Percentiles rank a stretch among this genome's conserved stretches.
These are phyloP conservation scores for Spiraea crenata DNA, from an alignment of 331 rosid genomes.

Conservation along the genomic window DNA sequence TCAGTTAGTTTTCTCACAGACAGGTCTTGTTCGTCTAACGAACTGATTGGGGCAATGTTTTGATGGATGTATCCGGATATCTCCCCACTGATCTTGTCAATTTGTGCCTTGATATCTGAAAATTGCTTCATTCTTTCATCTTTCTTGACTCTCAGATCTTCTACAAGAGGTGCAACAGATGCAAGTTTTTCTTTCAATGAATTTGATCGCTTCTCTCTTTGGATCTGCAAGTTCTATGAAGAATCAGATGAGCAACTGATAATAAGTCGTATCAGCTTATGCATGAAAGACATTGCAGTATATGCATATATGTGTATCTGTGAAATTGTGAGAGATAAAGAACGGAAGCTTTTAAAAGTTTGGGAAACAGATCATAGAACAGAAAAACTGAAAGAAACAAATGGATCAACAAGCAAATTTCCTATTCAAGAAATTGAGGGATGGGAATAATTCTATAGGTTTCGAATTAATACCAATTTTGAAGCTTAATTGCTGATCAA, in stretches of 20 bases:
- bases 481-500: background rate
- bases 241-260: slow-evolving; percentile 28
- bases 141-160: slow-evolving; percentile 66
- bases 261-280: background rate
- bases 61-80: slow-evolving; percentile 60
- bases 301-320: background rate
- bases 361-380: background rate
- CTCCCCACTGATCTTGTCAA: slow-evolving; percentile 83
- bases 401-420: background rate
- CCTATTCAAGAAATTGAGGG: background rate
- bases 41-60: slow-evolving; percentile 28
- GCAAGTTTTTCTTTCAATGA: slow-evolving; percentile 88
- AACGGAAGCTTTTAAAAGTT: background rate
- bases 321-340: background rate
- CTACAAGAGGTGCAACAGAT: slow-evolving; percentile 77
- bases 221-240: slow-evolving; percentile 43
- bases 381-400: background rate
- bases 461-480: background rate
- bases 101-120: slow-evolving; percentile 63
- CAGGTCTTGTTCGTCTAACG: slow-evolving; percentile 68
- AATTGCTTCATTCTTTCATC: slow-evolving; percentile 86
- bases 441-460: background rate
- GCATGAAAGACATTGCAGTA: background rate
- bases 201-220: slow-evolving; percentile 59
- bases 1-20: slow-evolving; percentile 86